A percentile compares a stretch with the other conserved stretches of the same genome.
Conservation (phyloP, 2,329 filamentous ascomycete genomes). For the Aspergillus pseudoterreus region DNA sequence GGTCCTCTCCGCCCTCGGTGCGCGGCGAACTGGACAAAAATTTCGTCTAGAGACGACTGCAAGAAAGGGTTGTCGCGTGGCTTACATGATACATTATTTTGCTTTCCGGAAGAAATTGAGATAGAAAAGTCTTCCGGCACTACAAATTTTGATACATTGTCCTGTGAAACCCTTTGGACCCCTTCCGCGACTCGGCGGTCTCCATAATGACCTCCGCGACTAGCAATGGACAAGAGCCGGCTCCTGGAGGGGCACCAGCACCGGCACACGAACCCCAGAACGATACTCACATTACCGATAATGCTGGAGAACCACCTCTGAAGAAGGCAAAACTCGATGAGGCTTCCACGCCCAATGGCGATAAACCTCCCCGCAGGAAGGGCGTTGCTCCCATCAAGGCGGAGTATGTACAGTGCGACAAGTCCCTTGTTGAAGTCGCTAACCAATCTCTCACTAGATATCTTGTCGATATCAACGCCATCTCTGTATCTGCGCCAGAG, state of each 20-base stretch:
- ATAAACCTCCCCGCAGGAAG: conserved; percentile 38
- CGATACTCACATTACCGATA: conserved; percentile 25
- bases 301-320: conserved; percentile 44
- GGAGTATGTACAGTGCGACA: conserved; percentile 53
- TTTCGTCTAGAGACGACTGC: conserved; percentile 5
- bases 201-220: conserved; percentile 12
- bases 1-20: neutral
- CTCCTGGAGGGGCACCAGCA: conserved; percentile 11
- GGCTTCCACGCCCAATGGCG: conserved; percentile 18
- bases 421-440: neutral
- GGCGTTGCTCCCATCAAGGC: conserved; percentile 69
- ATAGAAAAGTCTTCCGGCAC: neutral
- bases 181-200: neutral
- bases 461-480: conserved; percentile 21
- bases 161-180: neutral
- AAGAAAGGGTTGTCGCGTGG: neutral
- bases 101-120: neutral
- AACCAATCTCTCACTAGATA: conserved; percentile 23
- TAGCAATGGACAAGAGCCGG: conserved; percentile 4
- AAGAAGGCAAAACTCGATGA: conserved; percentile 59
- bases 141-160: neutral
- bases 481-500: conserved; percentile 20
- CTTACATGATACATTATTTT: neutral
- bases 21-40: conserved; percentile 7
- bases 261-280: conserved; percentile 19